These are phyloP conservation scores for Solanum sejunctum DNA, from an alignment of 257 asterid species.

Conservation along the genomic window DNA sequence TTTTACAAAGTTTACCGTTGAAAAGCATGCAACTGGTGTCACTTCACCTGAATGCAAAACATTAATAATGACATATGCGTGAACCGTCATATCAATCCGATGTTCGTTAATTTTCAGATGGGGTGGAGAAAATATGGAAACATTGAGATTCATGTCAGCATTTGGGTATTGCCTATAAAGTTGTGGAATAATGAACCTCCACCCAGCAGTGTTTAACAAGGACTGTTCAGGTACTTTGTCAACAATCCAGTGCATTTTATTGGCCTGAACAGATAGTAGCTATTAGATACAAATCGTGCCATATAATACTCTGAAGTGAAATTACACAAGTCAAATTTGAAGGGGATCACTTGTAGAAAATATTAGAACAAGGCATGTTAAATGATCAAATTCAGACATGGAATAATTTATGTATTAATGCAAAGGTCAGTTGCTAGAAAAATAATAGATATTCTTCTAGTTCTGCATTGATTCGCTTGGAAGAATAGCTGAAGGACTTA, in stretches of 20 bases:
- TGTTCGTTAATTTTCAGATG: conserved; percentile 30
- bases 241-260: conserved; percentile 63
- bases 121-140: conserved; percentile 56
- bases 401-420: not conserved
- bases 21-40: conserved; percentile 64
- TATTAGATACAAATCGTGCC: not conserved
- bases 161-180: conserved; percentile 78
- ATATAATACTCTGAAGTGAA: not conserved
- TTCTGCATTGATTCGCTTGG: not conserved
- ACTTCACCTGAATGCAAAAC: conserved; percentile 50
- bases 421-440: not conserved
- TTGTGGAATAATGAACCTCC: conserved; percentile 81
- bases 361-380: not conserved
- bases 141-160: conserved; percentile 52
- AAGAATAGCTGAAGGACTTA: conserved; percentile 15
- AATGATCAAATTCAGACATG: not conserved
- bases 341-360: not conserved
- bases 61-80: conserved; percentile 46
- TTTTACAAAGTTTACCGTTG: conserved; percentile 43
- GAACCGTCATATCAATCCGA: conserved; percentile 32
- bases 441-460: not conserved
- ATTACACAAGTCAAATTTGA: not conserved
- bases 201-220: conserved; percentile 77
- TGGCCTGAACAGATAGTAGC: conserved; percentile 38
- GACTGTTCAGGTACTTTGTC: conserved; percentile 57